Evolutionary conservation across 768 basidiomycete genomes (phyloP).

Genomic region (Suillus placidus): DNA sequence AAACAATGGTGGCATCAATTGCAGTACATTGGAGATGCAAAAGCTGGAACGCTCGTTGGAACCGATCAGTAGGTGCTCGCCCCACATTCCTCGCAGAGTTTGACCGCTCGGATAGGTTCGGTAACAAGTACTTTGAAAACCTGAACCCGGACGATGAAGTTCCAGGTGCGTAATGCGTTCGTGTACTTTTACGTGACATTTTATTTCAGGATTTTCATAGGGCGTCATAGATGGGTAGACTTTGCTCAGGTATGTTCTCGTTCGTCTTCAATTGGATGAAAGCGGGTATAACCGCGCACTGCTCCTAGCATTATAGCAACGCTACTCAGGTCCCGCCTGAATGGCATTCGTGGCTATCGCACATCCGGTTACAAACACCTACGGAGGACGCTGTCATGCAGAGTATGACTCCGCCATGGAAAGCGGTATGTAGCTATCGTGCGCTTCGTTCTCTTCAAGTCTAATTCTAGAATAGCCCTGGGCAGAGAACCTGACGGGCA

Average conservation of each 20-base stretch:
- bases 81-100: slow-evolving; percentile 6
- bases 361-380: slow-evolving; percentile 86
- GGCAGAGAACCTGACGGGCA: slow-evolving; percentile 90
- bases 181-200: not conserved
- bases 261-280: not conserved
- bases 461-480: slow-evolving; percentile 57
- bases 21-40: slow-evolving; percentile 95
- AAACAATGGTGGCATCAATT: slow-evolving; percentile 89
- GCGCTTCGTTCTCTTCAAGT: not conserved
- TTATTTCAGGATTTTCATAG: slow-evolving; percentile 39
- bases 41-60: slow-evolving; percentile 76
- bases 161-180: slow-evolving; percentile 59
- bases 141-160: slow-evolving; percentile 83
- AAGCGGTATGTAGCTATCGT: slow-evolving; percentile 59
- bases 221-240: slow-evolving; percentile 97
- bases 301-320: slow-evolving; percentile 73
- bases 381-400: slow-evolving; percentile 73
- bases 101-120: slow-evolving; percentile 61
- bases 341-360: slow-evolving; percentile 95
- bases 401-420: slow-evolving; percentile 74
- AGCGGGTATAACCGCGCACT: slow-evolving; percentile 6
- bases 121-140: slow-evolving; percentile 95
- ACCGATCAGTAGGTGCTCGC: slow-evolving; percentile 72
- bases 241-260: slow-evolving; percentile 68
- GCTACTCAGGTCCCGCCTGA: slow-evolving; percentile 94